Percentiles rank a stretch among this genome's conserved stretches.
Evolutionary conservation across 1,284 basidiomycete species (phyloP).

Genomic region (Taiwanofungus camphoratus): DNA sequence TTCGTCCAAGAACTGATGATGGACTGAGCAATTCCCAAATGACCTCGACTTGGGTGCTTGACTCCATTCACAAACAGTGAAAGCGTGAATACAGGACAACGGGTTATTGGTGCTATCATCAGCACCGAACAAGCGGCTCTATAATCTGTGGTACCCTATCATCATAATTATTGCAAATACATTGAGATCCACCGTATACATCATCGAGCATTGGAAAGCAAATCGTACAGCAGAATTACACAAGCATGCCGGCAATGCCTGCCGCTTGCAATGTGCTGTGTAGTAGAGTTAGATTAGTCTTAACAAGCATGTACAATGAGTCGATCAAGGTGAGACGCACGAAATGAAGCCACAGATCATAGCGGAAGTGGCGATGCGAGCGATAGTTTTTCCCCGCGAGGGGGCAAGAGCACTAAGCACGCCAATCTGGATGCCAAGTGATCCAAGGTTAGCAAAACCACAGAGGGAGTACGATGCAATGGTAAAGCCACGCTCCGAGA

Average conservation of each 20-base stretch:
- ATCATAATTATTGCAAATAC: too few relatives aligned
- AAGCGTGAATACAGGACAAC: too few relatives aligned
- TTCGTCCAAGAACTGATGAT: too few relatives aligned
- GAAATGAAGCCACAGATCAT: constrained; percentile 80
- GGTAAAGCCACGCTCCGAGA: constrained; percentile 68
- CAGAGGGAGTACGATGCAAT: constrained; percentile 83
- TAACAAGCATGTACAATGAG: constrained; percentile 1
- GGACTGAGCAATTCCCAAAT: too few relatives aligned
- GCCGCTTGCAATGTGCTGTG: constrained; percentile 61
- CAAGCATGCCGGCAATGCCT: constrained; percentile 55
- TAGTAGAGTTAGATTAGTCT: background rate
- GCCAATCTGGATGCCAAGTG: constrained; percentile 87
- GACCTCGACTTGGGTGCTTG: too few relatives aligned
- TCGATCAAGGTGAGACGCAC: constrained; percentile 20
- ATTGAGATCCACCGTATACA: too few relatives aligned
- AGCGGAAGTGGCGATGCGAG: constrained; percentile 66
- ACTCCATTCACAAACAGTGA: too few relatives aligned
- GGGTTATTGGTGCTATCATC: too few relatives aligned
- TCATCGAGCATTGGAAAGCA: too few relatives aligned
- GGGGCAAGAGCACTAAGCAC: constrained; percentile 82
- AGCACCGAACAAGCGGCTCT: too few relatives aligned
- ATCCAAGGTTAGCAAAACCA: constrained; percentile 86
- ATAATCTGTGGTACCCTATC: too few relatives aligned
- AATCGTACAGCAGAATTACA: too few relatives aligned
- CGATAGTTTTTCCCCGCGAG: constrained; percentile 66